phyloP scores from a whole-genome alignment of 345 rosid species.

The Salix purpurea region DNA sequence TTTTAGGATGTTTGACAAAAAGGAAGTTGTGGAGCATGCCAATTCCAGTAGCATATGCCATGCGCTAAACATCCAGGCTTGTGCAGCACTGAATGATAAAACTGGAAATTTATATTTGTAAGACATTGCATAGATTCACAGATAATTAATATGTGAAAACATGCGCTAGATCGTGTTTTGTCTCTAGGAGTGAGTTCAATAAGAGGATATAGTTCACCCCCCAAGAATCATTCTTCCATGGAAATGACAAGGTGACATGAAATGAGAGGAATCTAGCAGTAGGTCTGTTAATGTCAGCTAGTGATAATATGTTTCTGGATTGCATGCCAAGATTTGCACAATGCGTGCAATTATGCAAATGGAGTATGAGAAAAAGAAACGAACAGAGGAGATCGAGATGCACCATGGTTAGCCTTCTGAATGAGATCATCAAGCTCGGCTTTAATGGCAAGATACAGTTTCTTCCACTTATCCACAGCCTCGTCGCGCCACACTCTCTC shows the following conservation, averaged over 20 bases:
- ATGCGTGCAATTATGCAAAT: not conserved
- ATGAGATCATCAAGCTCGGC: constrained; percentile 80
- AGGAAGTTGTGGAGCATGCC: not conserved
- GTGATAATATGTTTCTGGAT: not conserved
- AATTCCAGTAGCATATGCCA: not conserved
- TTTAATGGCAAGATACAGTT: constrained; percentile 74
- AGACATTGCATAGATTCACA: not conserved
- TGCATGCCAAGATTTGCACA: not conserved
- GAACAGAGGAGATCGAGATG: not conserved
- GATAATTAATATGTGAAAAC: not conserved
- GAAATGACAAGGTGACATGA: not conserved
- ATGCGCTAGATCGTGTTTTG: not conserved
- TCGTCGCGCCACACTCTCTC: constrained; percentile 69
- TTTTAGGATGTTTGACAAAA: not conserved
- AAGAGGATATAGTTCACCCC: not conserved
- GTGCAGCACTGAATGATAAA: not conserved
- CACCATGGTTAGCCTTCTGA: constrained; percentile 47
- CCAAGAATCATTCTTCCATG: not conserved
- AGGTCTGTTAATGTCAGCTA: not conserved
- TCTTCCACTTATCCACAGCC: constrained; percentile 80
- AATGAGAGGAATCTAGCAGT: not conserved
- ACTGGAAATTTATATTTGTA: too few relatives aligned
- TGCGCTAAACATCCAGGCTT: not conserved
- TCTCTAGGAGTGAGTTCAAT: not conserved
- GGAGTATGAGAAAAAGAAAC: not conserved